Evolutionary conservation across 2,329 filamentous ascomycete species (phyloP), one percentile per base, ranked within the genome.

Genomic region (Pseudogymnoascus verrucosus): DNA sequence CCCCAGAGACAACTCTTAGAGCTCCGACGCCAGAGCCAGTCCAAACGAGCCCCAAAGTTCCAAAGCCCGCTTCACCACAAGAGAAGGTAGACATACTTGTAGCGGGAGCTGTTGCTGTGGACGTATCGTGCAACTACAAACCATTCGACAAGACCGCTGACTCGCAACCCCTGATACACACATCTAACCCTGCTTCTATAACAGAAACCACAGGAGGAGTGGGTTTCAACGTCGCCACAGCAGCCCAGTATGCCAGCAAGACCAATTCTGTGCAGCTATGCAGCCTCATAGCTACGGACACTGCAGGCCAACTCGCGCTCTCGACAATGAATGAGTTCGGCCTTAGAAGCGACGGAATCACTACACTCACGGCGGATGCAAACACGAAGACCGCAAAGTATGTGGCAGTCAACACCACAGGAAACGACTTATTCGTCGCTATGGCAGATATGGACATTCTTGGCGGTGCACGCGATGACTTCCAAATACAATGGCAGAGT

Each of bases 201-300:
- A 85, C 79, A 37, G 91, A 96, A 72, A 90, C 89, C 0, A 83
- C 97, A 6, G 95, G 95, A 11, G 95, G 95, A 5, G 95, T 98
- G 6, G 95, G 91, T 5, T 88, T 92, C 71, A 98, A 98, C 71
- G 91, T 98, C 51, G 91, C 95, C 14, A 83, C 91, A 59, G 93
- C 93, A 51, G 88, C 90, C 0, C 89, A 92, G 68, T 82, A 87
- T 34, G 81, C 81, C 12, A 82, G 89, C 65, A 85, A 84, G 6
- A 71, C 77, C 16, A 84, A 81, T 39, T 76, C 78, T 12, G 89
- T 95, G 6, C 82, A 84, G 21, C 84, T 97, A 14, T 93, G 89
- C 76, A 96, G 90, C 70, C 83, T 91, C 66, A 83, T 96, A 8
- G 92, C 89, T 12, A 84, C 93, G 71, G 93, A 98, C 72, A 74